Conservation (phyloP, 1,139 yeast genomes). For the Taphrina communis region DNA sequence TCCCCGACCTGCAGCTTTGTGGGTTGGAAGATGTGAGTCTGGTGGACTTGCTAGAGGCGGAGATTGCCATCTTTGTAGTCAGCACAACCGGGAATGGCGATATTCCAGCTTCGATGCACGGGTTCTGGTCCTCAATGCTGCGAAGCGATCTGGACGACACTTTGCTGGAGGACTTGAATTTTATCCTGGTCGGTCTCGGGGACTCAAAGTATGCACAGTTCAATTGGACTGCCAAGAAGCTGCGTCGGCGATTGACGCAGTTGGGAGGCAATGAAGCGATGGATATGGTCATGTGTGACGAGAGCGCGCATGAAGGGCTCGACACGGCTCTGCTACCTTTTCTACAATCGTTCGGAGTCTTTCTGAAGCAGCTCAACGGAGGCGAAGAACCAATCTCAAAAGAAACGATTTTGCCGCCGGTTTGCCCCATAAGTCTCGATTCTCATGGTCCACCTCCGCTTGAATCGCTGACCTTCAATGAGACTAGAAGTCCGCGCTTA, state of each 20-base stretch:
- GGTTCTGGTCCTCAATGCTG: constrained; percentile 75
- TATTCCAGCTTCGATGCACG: constrained; percentile 73
- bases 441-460: not conserved
- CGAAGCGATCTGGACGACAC: constrained; percentile 66
- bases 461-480: not conserved
- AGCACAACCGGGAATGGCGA: constrained; percentile 98
- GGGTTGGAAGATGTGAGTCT: constrained; percentile 70
- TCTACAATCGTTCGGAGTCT: constrained; percentile 46
- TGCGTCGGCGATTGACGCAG: constrained; percentile 77
- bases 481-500: not conserved
- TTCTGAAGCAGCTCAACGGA: constrained; percentile 46
- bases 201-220: constrained; percentile 83
- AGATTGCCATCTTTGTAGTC: constrained; percentile 68
- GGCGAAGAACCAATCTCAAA: constrained; percentile 53
- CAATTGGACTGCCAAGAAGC: constrained; percentile 81
- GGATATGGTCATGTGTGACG: constrained; percentile 87
- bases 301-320: constrained; percentile 72
- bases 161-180: constrained; percentile 64
- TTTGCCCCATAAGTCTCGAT: constrained; percentile 50
- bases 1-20: constrained; percentile 60
- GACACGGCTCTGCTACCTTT: constrained; percentile 57
- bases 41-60: constrained; percentile 57
- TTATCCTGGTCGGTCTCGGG: constrained; percentile 89
- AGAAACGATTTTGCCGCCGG: constrained; percentile 57
- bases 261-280: constrained; percentile 79